Evolutionary conservation across 116 monocot genomes (phyloP).

Genomic region (Thalassia testudinum): DNA sequence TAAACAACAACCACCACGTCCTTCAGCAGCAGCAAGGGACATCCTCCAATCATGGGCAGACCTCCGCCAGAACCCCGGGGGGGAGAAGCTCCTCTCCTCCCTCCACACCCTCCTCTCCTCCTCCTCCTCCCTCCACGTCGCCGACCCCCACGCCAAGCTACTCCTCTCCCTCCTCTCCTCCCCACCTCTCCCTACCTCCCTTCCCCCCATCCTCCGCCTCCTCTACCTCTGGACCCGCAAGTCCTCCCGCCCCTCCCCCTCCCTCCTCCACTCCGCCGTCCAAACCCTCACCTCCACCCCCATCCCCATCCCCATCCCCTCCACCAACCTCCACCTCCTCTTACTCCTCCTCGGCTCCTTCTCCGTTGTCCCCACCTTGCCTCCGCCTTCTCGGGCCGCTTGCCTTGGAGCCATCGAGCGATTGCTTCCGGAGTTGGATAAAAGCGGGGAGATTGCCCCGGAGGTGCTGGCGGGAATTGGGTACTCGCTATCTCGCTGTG

Average conservation of each 20-base stretch:
- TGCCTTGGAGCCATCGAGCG: constrained; percentile 24
- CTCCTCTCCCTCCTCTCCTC: constrained; percentile 48
- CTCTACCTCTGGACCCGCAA: constrained; percentile 44
- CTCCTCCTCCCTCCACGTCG: constrained; percentile 35
- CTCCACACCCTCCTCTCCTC: constrained; percentile 43
- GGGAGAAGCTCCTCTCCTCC: constrained; percentile 20
- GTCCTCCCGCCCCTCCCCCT: constrained; percentile 25
- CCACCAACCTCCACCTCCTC: constrained; percentile 7
- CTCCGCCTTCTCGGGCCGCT: constrained; percentile 6
- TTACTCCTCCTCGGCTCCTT: constrained; percentile 50
- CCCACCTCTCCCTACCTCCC: constrained; percentile 9
- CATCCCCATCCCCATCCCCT: constrained; percentile 9
- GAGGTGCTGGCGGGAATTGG: constrained; percentile 58
- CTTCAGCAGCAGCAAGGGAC: constrained; percentile 15
- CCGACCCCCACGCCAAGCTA: constrained; percentile 49
- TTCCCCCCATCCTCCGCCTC: constrained; percentile 24
- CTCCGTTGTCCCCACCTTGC: constrained; percentile 13
- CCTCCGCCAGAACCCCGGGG: background rate
- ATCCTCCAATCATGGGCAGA: constrained; percentile 60
- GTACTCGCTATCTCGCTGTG: constrained; percentile 30
- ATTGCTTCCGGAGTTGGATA: constrained; percentile 4
- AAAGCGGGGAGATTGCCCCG: constrained; percentile 5
- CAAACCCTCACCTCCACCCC: constrained; percentile 1
- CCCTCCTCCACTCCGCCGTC: constrained; percentile 26
- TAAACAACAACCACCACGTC: background rate